These are phyloP conservation scores for Neurospora sublineolata DNA, from an alignment of 495 filamentous ascomycete genomes.

Conservation along the genomic window DNA sequence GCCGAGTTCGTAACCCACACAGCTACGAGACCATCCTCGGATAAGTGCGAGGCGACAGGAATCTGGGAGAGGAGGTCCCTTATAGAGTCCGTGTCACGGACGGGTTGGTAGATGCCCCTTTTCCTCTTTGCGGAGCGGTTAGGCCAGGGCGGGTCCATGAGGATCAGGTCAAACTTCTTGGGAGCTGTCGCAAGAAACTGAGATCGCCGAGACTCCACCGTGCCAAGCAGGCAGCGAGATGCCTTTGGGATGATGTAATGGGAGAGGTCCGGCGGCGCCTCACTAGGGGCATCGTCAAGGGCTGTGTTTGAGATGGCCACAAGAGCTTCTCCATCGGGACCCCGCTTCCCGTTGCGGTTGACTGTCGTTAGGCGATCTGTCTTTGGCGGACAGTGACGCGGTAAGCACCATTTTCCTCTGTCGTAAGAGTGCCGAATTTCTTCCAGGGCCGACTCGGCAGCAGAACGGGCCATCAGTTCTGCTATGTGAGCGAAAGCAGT, in stretches of 20 bases:
- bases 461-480: conserved; percentile 34
- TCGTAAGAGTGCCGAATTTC: conserved; percentile 20
- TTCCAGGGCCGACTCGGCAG: conserved; percentile 30
- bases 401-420: conserved; percentile 33
- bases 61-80: conserved; percentile 36
- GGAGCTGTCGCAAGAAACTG: conserved; percentile 24
- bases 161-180: conserved; percentile 55
- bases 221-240: conserved; percentile 29
- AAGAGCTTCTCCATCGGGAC: conserved; percentile 19
- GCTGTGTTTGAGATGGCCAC: conserved; percentile 37
- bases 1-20: conserved; percentile 86
- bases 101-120: conserved; percentile 47
- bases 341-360: not conserved
- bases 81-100: conserved; percentile 27
- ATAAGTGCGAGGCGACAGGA: conserved; percentile 45
- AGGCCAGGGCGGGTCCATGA: conserved; percentile 91
- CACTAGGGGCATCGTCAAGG: conserved; percentile 17
- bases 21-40: conserved; percentile 46
- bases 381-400: conserved; percentile 15
- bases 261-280: not conserved
- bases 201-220: conserved; percentile 22
- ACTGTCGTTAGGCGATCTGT: not conserved
- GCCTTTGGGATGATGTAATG: conserved; percentile 18
- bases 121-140: conserved; percentile 75
- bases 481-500: conserved; percentile 26